Base-by-base conservation (phyloP, 768 basidiomycete genomes). In the Mycena vitilis region DNA sequence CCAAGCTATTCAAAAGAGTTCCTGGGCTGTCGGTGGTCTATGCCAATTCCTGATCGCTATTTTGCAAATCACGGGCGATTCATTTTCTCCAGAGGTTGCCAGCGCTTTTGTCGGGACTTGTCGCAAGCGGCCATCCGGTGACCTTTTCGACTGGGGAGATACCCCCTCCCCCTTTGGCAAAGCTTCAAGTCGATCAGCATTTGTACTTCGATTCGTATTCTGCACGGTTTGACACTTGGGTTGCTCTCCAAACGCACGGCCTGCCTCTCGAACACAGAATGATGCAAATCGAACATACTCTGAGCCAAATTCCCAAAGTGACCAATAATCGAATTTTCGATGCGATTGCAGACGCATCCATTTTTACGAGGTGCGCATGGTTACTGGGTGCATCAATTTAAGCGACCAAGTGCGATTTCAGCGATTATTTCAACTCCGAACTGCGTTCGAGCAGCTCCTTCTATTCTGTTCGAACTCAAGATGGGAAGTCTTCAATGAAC, bases 311-410 rank as follows among this genome's bases (percentile, higher is more conserved):
- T 0, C 30, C 13, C 8, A 52, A 52, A 12, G 45, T 30, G 42
- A 25, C 40, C 5, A n/a, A 44, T 15, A n/a, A 23, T 25, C 44
- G 23, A 37, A 15, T 11, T 56, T 49, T 51, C 37, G 55, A 64
- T 34, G 54, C 63, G 7, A 11, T 64, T n/a, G 55, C 55, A 56
- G 63, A 64, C 37, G 63, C 54, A 20, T 36, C 47, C 47, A 48
- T 64, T 12, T 64, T 64, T 11, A 56, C 37, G 22, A 64, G 45
- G 63, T 57, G 5, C 45, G 20, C 16, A 4, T 34, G 13, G 6
- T 60, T 48, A 8, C 1, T 4, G 7, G 40, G 15, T 40, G 15
- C 40, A 11, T 15, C 7, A 2, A n/a, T n/a, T 40, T 20, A 9
- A 57, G 63, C 8, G 22, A 64, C 2, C 10, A 0, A 30, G 30